Evolutionary conservation across 805 yeast genomes (phyloP).

Genomic region (Yarrowia yakushimensis): DNA sequence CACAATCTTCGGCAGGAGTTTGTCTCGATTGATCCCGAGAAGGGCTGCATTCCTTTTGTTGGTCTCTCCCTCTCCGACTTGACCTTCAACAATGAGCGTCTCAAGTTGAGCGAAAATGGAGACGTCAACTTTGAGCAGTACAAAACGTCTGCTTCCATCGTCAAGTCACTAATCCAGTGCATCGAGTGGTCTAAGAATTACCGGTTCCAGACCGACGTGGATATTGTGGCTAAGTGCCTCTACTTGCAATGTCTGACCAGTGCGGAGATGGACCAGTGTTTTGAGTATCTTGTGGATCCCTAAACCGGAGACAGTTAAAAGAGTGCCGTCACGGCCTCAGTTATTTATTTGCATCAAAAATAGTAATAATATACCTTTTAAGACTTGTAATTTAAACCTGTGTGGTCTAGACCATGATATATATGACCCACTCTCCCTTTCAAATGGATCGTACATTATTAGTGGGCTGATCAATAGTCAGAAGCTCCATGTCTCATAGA

Average conservation of each 20-base stretch:
- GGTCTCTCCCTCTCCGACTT: conserved; percentile 83
- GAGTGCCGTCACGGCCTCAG: conserved; percentile 1
- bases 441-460: too few relatives aligned
- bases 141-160: conserved; percentile 69
- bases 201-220: conserved; percentile 51
- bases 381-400: neutral
- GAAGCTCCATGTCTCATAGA: too few relatives aligned
- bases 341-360: conserved; percentile 21
- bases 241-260: conserved; percentile 51
- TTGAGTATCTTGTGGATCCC: conserved; percentile 22
- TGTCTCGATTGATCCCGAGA: conserved; percentile 54
- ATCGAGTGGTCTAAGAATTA: conserved; percentile 83
- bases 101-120: conserved; percentile 34
- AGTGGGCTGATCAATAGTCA: neutral
- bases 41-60: conserved; percentile 86
- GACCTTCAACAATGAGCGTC: conserved; percentile 63
- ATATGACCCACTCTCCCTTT: too few relatives aligned
- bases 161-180: conserved; percentile 69
- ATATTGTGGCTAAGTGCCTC: conserved; percentile 75
- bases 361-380: neutral
- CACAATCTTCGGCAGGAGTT: conserved; percentile 60
- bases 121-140: conserved; percentile 76
- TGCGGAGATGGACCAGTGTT: conserved; percentile 34
- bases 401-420: neutral
- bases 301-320: conserved; percentile 1